Evolutionary conservation across 352 stramenopile genomes (phyloP), one percentile per base, ranked within the genome.

Genomic region (Globisporangium heterothallicum): DNA sequence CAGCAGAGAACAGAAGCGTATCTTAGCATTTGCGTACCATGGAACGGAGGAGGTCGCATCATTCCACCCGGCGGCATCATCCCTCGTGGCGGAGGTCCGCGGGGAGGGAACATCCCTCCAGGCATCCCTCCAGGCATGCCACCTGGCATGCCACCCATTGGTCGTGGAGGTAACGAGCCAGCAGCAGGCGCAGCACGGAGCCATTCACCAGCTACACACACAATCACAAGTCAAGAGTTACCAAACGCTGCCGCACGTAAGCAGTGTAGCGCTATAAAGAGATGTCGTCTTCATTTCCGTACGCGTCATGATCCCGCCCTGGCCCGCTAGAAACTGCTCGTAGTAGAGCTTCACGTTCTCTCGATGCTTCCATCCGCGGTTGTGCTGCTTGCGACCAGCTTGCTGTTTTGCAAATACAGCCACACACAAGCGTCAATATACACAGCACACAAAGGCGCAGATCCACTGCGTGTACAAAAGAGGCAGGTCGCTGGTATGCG

Each of bases 261-360:
- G 13, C 36, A 52, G 13, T 19, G 21, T 21, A 22, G 18, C 24
- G 44, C 22, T 41, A 27, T 6, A 45, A 1, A 3, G 5, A 16
- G 8, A 19, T 4, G n/a, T n/a, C n/a, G n/a, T n/a, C n/a, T n/a
- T n/a, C n/a, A n/a, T n/a, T n/a, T n/a, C n/a, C 78, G 58, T 78
- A 92, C 80, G 80, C 41, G 70, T 86, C 80, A 92, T 92, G 34
- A 87, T 65, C 53, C 66, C 70, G 41, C 79, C 78, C 56, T 93
- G 77, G 29, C 77, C 77, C n/a, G 79, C 73, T 12, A 90, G 42
- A 52, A 90, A 90, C 65, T 90, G 79, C 52, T 97, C 85, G 65
- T 97, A 97, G 63, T 96, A 97, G 48, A 95, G 78, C 65, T 97
- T 96, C 34, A 97, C 88, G 57, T 97, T 97, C 62, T 97, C 88